A percentile compares a stretch with the other conserved stretches of the same genome.
These are phyloP conservation scores for Cystobasidium sp. DNA, from an alignment of 1,284 basidiomycete species.

Conservation along the genomic window DNA sequence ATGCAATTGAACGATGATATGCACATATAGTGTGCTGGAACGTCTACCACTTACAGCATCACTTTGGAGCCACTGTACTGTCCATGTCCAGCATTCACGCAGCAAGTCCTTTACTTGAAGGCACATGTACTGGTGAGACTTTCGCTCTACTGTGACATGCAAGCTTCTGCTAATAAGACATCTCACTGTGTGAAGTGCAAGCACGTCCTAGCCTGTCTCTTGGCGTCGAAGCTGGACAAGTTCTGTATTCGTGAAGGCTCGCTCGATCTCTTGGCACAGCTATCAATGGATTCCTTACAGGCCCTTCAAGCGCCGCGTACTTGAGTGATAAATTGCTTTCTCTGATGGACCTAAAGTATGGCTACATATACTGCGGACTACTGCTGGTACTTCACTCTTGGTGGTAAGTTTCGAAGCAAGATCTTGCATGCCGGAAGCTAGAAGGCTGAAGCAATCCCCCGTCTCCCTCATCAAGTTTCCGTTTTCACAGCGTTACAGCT, in stretches of 20 bases:
- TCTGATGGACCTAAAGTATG: neutral
- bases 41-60: conserved; percentile 24
- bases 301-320: neutral
- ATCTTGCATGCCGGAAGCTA: no score
- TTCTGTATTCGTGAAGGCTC: conserved; percentile 28
- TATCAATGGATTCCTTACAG: conserved; percentile 9
- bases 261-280: conserved; percentile 29
- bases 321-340: neutral
- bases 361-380: neutral
- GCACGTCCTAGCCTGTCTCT: conserved; percentile 33
- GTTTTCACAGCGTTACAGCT: neutral
- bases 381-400: neutral
- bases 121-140: conserved; percentile 36
- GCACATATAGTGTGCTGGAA: conserved; percentile 34
- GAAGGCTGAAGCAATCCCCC: no score
- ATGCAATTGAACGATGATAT: neutral
- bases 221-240: conserved; percentile 20
- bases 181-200: conserved; percentile 28
- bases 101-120: conserved; percentile 38
- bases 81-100: conserved; percentile 40
- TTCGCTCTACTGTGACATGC: neutral
- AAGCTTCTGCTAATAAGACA: neutral
- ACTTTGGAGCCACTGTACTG: conserved; percentile 38
- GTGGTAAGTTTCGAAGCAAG: no score
- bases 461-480: neutral